A percentile compares a stretch with the other conserved stretches of the same genome.
Evolutionary conservation across 192 early-diverging fungal genomes (phyloP).

Genomic region (Linnemannia hyalina): DNA sequence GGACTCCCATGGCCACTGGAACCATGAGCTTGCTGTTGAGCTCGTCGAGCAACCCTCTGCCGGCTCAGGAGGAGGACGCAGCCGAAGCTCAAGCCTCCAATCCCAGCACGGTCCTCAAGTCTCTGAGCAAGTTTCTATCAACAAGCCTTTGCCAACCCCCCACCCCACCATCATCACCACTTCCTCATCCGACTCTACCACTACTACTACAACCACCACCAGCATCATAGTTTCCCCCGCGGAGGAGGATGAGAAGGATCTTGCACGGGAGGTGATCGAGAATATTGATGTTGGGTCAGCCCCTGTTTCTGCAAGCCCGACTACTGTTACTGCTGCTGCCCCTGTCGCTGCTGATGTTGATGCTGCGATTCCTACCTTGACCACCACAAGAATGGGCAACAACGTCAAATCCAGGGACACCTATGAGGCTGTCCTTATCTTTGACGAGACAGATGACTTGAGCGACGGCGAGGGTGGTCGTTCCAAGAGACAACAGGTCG

Average conservation of each 20-base stretch:
- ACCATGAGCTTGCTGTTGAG: conserved; percentile 67
- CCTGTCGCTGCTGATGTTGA: not conserved
- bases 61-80: conserved; percentile 8
- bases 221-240: not conserved
- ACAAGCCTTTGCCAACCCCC: not conserved
- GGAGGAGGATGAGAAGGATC: not conserved
- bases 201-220: not conserved
- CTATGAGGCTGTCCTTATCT: conserved; percentile 35
- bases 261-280: not conserved
- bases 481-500: not conserved
- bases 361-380: not conserved
- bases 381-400: not conserved
- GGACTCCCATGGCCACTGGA: conserved; percentile 67
- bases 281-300: not conserved
- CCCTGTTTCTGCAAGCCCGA: not conserved
- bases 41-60: conserved; percentile 36
- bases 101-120: conserved; percentile 1
- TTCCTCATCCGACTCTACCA: not conserved
- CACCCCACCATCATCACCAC: not conserved
- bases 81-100: conserved; percentile 48
- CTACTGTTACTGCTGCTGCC: not conserved
- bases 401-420: conserved; percentile 10
- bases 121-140: not conserved
- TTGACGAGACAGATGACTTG: conserved; percentile 46
- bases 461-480: conserved; percentile 36